These are phyloP conservation scores for Mortierella alpina DNA, from an alignment of 192 early-diverging fungal genomes.

Conservation along the genomic window DNA sequence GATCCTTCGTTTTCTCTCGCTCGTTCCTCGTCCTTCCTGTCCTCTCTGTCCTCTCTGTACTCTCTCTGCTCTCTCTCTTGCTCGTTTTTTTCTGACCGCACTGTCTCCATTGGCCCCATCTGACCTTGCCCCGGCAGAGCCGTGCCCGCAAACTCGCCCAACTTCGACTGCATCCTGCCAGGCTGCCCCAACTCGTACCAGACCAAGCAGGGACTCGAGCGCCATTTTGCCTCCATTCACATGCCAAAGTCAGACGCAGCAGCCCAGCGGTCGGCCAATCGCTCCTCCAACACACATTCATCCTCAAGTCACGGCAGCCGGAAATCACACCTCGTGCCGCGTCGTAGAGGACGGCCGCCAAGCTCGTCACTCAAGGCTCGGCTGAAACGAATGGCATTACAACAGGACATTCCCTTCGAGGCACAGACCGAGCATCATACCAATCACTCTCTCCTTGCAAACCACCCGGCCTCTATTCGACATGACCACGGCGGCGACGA, in stretches of 20 bases:
- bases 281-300: background rate
- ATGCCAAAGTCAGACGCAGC: constrained; percentile 14
- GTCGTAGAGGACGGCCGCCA: constrained; percentile 38
- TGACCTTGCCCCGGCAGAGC: constrained; percentile 8
- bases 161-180: constrained; percentile 40
- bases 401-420: background rate
- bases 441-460: constrained; percentile 24
- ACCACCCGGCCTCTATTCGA: constrained; percentile 20
- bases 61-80: background rate
- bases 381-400: constrained; percentile 12
- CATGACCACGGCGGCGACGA: constrained; percentile 37
- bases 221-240: constrained; percentile 39
- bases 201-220: constrained; percentile 51
- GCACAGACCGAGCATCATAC: background rate
- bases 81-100: background rate
- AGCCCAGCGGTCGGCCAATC: background rate
- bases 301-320: background rate
- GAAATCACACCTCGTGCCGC: constrained; percentile 16
- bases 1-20: too few species aligned
- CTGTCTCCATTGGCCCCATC: background rate
- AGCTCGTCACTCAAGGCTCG: constrained; percentile 24
- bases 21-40: background rate
- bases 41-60: background rate
- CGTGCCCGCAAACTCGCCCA: constrained; percentile 17
- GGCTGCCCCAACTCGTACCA: constrained; percentile 47